Evolutionary conservation across 768 basidiomycete species (phyloP).

Genomic region (Melanogaster broomeanus): DNA sequence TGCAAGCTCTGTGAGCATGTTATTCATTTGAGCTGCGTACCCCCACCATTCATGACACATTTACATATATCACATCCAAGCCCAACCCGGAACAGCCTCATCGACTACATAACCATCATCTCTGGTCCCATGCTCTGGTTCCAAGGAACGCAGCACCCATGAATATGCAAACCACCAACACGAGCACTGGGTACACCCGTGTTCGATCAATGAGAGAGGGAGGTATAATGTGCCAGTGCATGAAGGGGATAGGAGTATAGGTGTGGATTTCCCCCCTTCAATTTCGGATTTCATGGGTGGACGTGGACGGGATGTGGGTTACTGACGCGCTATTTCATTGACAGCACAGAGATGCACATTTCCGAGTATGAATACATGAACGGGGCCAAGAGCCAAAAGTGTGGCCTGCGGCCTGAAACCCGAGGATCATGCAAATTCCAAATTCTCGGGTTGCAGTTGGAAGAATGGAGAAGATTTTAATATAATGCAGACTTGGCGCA

Average conservation of each 20-base stretch:
- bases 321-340: not conserved
- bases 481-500: no score
- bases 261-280: constrained; percentile 6
- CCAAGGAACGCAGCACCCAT: constrained; percentile 90
- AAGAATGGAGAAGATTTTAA: no score
- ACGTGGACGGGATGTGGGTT: not conserved
- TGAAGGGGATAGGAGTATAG: constrained; percentile 74
- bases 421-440: no score
- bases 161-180: constrained; percentile 87
- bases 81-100: no score
- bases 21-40: constrained; percentile 68
- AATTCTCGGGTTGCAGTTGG: no score
- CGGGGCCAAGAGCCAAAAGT: constrained; percentile 36
- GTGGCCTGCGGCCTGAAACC: no score
- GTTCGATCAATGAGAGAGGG: constrained; percentile 80
- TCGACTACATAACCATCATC: constrained; percentile 89
- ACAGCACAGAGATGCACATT: constrained; percentile 85
- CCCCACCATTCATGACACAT: not conserved
- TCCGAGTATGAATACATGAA: constrained; percentile 79
- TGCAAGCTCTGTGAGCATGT: constrained; percentile 93
- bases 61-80: no score
- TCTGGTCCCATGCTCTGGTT: constrained; percentile 65
- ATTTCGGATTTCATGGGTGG: not conserved
- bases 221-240: constrained; percentile 82
- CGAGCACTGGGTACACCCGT: constrained; percentile 85